Evolutionary conservation across 208 protist genomes (phyloP).

Genomic region (Trypanosomatidae sp.): DNA sequence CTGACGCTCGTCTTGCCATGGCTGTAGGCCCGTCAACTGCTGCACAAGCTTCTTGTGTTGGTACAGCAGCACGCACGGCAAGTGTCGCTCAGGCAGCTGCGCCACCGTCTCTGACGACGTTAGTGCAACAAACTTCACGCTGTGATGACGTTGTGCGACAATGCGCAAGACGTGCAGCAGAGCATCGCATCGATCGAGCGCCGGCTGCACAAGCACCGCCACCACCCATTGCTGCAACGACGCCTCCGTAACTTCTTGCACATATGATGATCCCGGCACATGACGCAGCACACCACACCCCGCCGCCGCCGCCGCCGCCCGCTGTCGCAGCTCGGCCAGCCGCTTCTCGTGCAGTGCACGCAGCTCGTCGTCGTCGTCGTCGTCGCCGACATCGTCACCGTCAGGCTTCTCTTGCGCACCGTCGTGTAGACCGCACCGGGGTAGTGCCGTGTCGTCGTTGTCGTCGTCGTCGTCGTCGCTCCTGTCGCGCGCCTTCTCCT

Average conservation of each 20-base stretch:
- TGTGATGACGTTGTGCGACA: slow-evolving; percentile 44
- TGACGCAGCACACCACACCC: slow-evolving; percentile 64
- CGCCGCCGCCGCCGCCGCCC: slow-evolving; percentile 18
- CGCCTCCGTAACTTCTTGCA: slow-evolving; percentile 70
- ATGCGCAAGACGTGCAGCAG: slow-evolving; percentile 55
- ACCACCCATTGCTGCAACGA: slow-evolving; percentile 59
- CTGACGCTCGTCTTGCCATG: slow-evolving; percentile 27
- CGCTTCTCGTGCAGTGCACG: slow-evolving; percentile 34
- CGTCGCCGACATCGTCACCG: slow-evolving; percentile 13
- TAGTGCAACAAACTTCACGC: slow-evolving; percentile 80
- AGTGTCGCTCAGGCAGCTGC: slow-evolving; percentile 58
- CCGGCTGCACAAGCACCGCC: slow-evolving; percentile 50
- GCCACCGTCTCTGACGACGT: slow-evolving; percentile 62
- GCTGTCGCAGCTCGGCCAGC: slow-evolving; percentile 38
- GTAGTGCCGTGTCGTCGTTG: not conserved
- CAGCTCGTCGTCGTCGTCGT: slow-evolving; percentile 73
- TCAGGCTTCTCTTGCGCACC: not conserved
- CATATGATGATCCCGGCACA: slow-evolving; percentile 48
- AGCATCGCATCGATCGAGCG: slow-evolving; percentile 55
- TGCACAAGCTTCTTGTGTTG: slow-evolving; percentile 35
- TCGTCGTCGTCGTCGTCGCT: slow-evolving; percentile 4
- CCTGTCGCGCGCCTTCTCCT: slow-evolving; percentile 33
- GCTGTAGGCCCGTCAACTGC: slow-evolving; percentile 49
- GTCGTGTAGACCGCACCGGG: slow-evolving; percentile 3
- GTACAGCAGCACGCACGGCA: slow-evolving; percentile 82